Percentiles rank a stretch among this genome's conserved stretches.
These are phyloP conservation scores for Castanea sativa DNA, from an alignment of 306 rosid species.

Conservation along the genomic window DNA sequence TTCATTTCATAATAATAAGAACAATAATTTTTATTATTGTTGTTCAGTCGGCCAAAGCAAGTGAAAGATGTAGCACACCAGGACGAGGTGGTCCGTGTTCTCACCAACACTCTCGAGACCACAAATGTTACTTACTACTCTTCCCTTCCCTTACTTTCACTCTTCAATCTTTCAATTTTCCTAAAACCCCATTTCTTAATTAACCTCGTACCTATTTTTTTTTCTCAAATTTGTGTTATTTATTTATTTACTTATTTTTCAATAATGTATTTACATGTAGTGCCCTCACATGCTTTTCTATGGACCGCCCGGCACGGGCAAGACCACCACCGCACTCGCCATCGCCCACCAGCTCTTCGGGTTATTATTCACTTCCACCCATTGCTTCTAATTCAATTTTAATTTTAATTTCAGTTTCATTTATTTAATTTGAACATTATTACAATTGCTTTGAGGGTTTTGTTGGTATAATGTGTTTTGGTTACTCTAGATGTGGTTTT, in stretches of 20 bases:
- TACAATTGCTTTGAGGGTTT: no score
- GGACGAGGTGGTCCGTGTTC: slow-evolving; percentile 91
- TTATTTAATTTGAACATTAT: not conserved
- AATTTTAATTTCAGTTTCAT: not conserved
- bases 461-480: no score
- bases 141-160: not conserved
- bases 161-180: not conserved
- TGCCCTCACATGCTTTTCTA: slow-evolving; percentile 96
- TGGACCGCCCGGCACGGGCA: slow-evolving; percentile 95
- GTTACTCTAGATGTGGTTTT: no score
- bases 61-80: slow-evolving; percentile 94
- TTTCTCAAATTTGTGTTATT: not conserved
- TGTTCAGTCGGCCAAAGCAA: slow-evolving; percentile 79
- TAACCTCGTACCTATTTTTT: not conserved
- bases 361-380: slow-evolving; percentile 38
- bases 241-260: not conserved
- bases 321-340: slow-evolving; percentile 94
- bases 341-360: slow-evolving; percentile 86
- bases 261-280: slow-evolving; percentile 27
- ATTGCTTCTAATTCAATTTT: not conserved
- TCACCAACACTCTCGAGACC: slow-evolving; percentile 89
- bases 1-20: not conserved
- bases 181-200: not conserved
- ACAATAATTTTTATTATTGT: not conserved
- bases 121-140: slow-evolving; percentile 42